Conservation (phyloP, 306 rosid genomes). For the Sicyos baderoa region DNA sequence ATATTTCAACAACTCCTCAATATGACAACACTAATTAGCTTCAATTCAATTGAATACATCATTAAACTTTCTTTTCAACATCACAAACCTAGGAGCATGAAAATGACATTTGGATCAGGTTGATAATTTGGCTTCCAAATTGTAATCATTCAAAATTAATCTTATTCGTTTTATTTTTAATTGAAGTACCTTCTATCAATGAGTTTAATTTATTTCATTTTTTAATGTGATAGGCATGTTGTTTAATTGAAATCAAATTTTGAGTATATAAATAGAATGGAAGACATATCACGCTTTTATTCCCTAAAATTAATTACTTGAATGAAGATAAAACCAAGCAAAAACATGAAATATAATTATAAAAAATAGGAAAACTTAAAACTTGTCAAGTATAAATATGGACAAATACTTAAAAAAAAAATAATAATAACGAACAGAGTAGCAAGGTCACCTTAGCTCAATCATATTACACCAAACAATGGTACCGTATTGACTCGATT, state of each 20-base stretch:
- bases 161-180: not conserved
- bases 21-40: constrained; percentile 1
- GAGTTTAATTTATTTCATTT: no score
- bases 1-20: not conserved
- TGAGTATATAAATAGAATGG: not conserved
- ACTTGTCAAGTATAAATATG: no score
- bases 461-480: no score
- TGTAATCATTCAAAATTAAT: not conserved
- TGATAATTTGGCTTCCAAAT: not conserved
- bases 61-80: not conserved
- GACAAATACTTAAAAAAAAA: no score
- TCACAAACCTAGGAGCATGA: not conserved
- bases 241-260: not conserved
- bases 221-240: no score
- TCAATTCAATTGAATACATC: not conserved
- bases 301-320: not conserved
- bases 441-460: no score
- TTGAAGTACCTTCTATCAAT: no score
- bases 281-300: not conserved
- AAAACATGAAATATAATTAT: not conserved
- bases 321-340: not conserved
- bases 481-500: no score
- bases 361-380: no score
- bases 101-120: not conserved
- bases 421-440: no score